Conservation (phyloP, 2,329 filamentous ascomycete species). For the Fusarium pininemorale region DNA sequence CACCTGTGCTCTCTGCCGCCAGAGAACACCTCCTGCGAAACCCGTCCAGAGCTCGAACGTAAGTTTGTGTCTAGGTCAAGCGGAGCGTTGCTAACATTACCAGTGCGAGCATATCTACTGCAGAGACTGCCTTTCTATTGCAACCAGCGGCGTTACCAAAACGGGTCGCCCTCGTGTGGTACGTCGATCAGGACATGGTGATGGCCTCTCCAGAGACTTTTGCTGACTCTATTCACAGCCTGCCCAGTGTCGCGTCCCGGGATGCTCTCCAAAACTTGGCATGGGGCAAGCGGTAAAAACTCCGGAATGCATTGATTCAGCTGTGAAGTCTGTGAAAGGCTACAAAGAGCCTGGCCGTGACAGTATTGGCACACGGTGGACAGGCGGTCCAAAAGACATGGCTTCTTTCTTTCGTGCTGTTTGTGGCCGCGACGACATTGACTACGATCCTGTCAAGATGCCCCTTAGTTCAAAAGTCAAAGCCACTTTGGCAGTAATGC, state of each 20-base stretch:
- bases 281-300: neutral
- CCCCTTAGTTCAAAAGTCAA: slow-evolving; percentile 47
- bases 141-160: neutral
- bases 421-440: neutral
- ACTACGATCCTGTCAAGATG: neutral
- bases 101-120: slow-evolving; percentile 51
- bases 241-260: neutral
- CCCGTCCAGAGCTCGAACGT: slow-evolving; percentile 6
- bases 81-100: slow-evolving; percentile 1
- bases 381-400: rapidly evolving
- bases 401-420: slow-evolving; percentile 37
- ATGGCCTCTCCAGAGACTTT: neutral
- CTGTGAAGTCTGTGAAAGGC: rapidly evolving
- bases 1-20: too few relatives aligned
- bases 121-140: slow-evolving; percentile 23
- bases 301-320: neutral
- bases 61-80: neutral
- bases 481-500: slow-evolving; percentile 44
- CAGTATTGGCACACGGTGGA: neutral
- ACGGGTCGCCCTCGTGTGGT: neutral
- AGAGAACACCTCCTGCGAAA: rapidly evolving
- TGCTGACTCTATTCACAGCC: neutral
- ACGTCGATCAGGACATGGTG: too few relatives aligned
- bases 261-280: neutral
- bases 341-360: slow-evolving; percentile 41